Evolutionary conservation across 2,329 filamentous ascomycete genomes (phyloP), one percentile per base, ranked within the genome.

Genomic region (Knufia petricola): DNA sequence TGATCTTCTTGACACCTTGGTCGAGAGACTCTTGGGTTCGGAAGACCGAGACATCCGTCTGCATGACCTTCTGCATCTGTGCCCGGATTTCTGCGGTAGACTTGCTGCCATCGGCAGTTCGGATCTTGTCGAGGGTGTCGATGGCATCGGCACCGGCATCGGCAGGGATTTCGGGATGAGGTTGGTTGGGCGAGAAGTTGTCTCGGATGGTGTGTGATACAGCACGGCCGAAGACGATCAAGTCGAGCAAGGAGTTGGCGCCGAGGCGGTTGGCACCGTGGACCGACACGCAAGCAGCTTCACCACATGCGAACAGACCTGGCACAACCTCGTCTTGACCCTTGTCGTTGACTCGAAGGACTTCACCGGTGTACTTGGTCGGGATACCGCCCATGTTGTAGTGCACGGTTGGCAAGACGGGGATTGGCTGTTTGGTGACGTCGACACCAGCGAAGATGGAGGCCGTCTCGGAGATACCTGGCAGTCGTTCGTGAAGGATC

Each of bases 381-480:
- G 90, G 90, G 60, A 98, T 95, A 78, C 92, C 90, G 70, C 90
- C 90, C 92, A 96, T 98, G 79, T 95, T 95, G 79, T 98, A 98
- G 77, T 98, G 89, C 59, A 95, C 90, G 38, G 90, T 96, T 50
- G 90, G 90, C 55, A 96, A 77, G 58, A 96, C 90, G 53, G 90
- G 90, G 60, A 96, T 96, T 57, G 90, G 90, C 72, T 95, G 86
- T 76, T 95, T 95, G 64, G 82, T 84, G 59, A 98, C 90, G 68
- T 98, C 92, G 61, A 98, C 89, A 72, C 92, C 90, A 52, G 90
- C 79, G 71, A 98, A 98, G 63, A 96, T 96, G 60, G 87, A 88
- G 46, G 90, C 92, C 28, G 92, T 98, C 77, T 98, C 92, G 32
- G 90, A 95, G 67, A 98, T 98, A 81, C 90, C 90, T 49, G 90